Conservation (phyloP, 306 rosid genomes). For the Malus sieversii region DNA sequence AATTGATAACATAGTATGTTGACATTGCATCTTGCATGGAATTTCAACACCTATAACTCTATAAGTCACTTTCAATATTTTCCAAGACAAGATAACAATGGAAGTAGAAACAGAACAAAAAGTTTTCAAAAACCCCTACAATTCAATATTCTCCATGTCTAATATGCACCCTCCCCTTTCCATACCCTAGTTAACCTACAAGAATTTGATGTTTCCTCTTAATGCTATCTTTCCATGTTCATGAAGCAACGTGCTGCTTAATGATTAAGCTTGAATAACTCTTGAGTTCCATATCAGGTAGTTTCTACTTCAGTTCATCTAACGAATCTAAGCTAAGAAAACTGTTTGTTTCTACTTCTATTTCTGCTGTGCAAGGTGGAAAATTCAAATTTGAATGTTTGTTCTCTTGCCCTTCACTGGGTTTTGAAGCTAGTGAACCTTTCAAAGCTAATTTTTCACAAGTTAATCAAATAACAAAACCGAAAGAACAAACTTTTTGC, state of each 20-base stretch:
- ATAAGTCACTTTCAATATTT: not conserved
- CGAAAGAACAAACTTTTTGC: not conserved
- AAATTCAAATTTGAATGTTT: not conserved
- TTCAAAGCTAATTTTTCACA: not conserved
- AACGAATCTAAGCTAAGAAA: not conserved
- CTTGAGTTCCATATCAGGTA: not conserved
- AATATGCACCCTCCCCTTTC: not conserved
- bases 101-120: not conserved
- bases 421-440: not conserved
- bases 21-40: not conserved
- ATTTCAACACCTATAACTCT: not conserved
- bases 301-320: not conserved
- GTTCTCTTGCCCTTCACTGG: not conserved
- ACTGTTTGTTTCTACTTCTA: not conserved
- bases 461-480: not conserved
- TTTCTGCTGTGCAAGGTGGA: not conserved
- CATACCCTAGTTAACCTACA: not conserved
- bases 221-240: not conserved
- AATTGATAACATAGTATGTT: not conserved
- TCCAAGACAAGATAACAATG: not conserved
- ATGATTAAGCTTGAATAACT: not conserved
- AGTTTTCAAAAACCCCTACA: not conserved
- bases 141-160: not conserved
- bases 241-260: not conserved
- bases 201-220: not conserved